Evolutionary conservation across 192 early-diverging fungal species (phyloP), one percentile per base, ranked within the genome.

Genomic region (Backusella australiensis): DNA sequence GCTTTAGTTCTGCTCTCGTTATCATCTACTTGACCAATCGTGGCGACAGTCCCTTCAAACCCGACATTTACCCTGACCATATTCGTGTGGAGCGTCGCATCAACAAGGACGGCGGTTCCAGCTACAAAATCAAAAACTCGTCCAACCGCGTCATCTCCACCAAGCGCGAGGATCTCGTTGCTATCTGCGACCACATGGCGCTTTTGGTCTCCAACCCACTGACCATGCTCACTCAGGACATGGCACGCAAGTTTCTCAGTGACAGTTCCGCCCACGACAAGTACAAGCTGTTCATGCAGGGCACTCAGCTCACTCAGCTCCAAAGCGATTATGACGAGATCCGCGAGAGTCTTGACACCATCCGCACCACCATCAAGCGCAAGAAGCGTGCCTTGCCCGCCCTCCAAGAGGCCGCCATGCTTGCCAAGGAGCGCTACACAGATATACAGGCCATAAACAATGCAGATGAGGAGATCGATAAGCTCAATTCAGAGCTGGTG

Each of bases 191-290:
- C 79, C 91, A 95, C 76, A 92, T 97, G 90, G 89, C 88, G 6
- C 97, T 99, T 52, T 90, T 95, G 74, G 91, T 98, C 41, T 93
- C 94, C 79, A 99, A 99, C 73, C 96, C 98, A 9, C 87, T 99
- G 78, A 94, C 93, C 72, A 91, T 98, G 17, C 90, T 99, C 11
- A 95, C 92, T 1, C 98, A 99, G 75, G 98, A 98, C 71, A 91
- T 93, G 6, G 97, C 98, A 8, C 88, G 94, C 32, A 90, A 92
- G 84, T 98, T 99, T 69, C 85, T 99, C 15, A 90, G 90, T 35
- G 91, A 91, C 56, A 93, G 91, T 44, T 92, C 92, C 17, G 77
- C 94, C 1, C 85, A 92, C 69, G 95, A 96, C 39, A 98, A 97
- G 85, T 99, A 98, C 86, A 91, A 87, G 81, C 95, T 97, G 67